phyloP scores from a whole-genome alignment of 352 stramenopile species.

The Globisporangium spiculum region DNA sequence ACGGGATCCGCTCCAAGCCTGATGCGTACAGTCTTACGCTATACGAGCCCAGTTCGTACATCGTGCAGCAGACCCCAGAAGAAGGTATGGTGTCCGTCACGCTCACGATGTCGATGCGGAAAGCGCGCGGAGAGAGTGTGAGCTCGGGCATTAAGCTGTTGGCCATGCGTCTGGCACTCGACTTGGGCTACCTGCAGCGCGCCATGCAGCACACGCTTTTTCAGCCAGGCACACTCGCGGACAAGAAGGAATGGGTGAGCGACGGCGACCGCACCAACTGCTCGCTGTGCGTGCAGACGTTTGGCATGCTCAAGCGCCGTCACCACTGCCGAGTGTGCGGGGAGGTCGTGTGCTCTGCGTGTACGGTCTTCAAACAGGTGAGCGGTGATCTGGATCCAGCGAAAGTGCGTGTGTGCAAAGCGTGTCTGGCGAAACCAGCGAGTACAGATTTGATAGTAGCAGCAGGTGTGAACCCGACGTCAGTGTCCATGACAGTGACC shows the following conservation, averaged over 20 bases:
- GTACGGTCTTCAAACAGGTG: constrained; percentile 77
- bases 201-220: constrained; percentile 74
- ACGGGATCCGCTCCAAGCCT: constrained; percentile 64
- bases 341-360: constrained; percentile 81
- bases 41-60: constrained; percentile 70
- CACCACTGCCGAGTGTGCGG: constrained; percentile 87
- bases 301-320: constrained; percentile 75
- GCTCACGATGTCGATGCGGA: constrained; percentile 77
- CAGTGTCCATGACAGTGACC: constrained; percentile 24
- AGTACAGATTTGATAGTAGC: constrained; percentile 21
- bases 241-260: constrained; percentile 79
- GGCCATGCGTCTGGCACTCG: constrained; percentile 56
- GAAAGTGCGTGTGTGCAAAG: constrained; percentile 81
- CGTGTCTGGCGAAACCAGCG: constrained; percentile 64
- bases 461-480: constrained; percentile 14
- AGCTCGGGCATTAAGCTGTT: constrained; percentile 71
- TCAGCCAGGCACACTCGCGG: constrained; percentile 50
- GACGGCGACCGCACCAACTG: constrained; percentile 76
- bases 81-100: constrained; percentile 65
- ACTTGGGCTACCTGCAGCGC: constrained; percentile 51
- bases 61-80: constrained; percentile 70
- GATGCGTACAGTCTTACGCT: constrained; percentile 80
- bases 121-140: constrained; percentile 67
- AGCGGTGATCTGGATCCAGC: constrained; percentile 42
- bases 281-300: constrained; percentile 75